Evolutionary conservation across 768 basidiomycete species (phyloP), one percentile per base, ranked within the genome.

Genomic region (Lactarius hengduanensis): DNA sequence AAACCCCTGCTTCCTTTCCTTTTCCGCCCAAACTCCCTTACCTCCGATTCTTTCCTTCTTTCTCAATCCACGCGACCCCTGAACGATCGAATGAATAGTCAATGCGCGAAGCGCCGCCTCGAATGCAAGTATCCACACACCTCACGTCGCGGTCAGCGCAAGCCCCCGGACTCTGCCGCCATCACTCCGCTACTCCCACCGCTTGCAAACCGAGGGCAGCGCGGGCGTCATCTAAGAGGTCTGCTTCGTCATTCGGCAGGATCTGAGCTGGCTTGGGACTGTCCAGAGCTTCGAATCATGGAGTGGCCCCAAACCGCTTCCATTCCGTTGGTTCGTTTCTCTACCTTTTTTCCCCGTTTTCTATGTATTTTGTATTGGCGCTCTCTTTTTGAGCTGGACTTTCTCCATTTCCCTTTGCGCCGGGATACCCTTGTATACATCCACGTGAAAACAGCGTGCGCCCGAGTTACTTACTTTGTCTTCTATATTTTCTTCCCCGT

Each of bases 61-160:
- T 54, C 20, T 16, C 36, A 10, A 18, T n/a, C 58, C 66, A 59
- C 67, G 30, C 54, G 54, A 18, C 30, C 18, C 9, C n/a, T 34
- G 16, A 38, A 61, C 36, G 10, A 9, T 6, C n/a, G 41, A 54
- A 30, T 11, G 50, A 61, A n/a, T 26, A 71, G 67, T 20, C 70
- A 69, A 65, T 69, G 63, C 61, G 70, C 71, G 34, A 66, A 68
- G 62, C 70, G 68, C 34, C 66, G 65, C 34, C 65, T 69, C 56
- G 55, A 15, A 15, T 70, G 67, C 45, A 61, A 66, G 16, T 70
- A 65, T 36, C 62, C 69, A 16, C 63, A 67, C 40, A 75, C 73
- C 18, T 71, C 70, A 56, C 68, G 69, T 66, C 72, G 70, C 68
- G 73, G 74, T 69, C 41, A 70, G 62, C 28, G 76, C 36, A 69